These are phyloP conservation scores for Exidia glandulosa DNA, from an alignment of 768 basidiomycete species.

Conservation along the genomic window DNA sequence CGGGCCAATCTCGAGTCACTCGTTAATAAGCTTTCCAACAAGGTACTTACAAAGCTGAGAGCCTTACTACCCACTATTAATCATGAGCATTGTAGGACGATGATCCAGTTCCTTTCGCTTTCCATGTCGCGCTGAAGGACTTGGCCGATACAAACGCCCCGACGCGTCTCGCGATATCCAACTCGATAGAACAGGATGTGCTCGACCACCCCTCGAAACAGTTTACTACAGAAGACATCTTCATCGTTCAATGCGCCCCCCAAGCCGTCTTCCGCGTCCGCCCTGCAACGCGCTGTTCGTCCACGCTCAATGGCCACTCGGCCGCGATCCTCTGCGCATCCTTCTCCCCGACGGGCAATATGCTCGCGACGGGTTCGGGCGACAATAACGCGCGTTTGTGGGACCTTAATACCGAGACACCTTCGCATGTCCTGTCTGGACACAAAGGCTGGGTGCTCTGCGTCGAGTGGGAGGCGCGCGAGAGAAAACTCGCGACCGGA, in stretches of 20 bases:
- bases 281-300: conserved; percentile 88
- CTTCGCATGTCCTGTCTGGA: conserved; percentile 75
- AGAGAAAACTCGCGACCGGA: conserved; percentile 82
- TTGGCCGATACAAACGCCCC: conserved; percentile 41
- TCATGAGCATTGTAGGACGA: conserved; percentile 40
- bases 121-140: conserved; percentile 70
- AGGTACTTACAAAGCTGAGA: conserved; percentile 30
- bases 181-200: conserved; percentile 75
- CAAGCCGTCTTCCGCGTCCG: conserved; percentile 93
- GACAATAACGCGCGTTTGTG: conserved; percentile 89
- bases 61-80: conserved; percentile 2
- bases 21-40: conserved; percentile 75
- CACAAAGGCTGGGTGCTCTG: conserved; percentile 96
- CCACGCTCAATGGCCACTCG: conserved; percentile 82
- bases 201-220: conserved; percentile 58
- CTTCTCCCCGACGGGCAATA: conserved; percentile 86
- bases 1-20: conserved; percentile 76
- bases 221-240: conserved; percentile 78
- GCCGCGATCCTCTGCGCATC: conserved; percentile 91
- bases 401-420: conserved; percentile 89
- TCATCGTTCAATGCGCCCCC: conserved; percentile 83
- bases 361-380: conserved; percentile 90
- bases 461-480: conserved; percentile 94
- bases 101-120: conserved; percentile 86
- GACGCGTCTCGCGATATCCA: conserved; percentile 71